phyloP scores from a whole-genome alignment of 2,329 filamentous ascomycete species.

The Botrytis hyacinthi region DNA sequence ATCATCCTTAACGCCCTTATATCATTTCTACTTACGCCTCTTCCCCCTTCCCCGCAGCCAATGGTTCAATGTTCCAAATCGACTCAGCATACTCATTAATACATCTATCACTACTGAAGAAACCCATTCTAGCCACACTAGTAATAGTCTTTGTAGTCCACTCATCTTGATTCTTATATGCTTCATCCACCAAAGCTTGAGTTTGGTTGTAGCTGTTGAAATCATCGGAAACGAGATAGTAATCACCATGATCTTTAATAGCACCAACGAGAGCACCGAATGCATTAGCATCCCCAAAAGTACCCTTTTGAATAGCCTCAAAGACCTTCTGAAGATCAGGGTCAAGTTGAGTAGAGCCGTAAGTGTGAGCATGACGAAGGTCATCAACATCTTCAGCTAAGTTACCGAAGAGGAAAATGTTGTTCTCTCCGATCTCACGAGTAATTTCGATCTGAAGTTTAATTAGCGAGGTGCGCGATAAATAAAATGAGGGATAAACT shows the following conservation, averaged over 20 bases:
- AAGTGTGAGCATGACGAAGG: conserved; percentile 84
- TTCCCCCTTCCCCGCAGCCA: conserved; percentile 19
- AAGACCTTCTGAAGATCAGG: conserved; percentile 78
- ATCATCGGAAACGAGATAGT: conserved; percentile 96
- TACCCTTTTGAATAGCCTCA: conserved; percentile 72
- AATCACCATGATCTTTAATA: conserved; percentile 91
- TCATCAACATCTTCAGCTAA: conserved; percentile 96
- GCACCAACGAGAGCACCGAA: conserved; percentile 83
- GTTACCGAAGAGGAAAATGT: conserved; percentile 98
- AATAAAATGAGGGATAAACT: conserved; percentile 40
- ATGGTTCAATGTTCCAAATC: conserved; percentile 94
- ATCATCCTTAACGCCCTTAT: not conserved
- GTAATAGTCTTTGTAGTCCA: conserved; percentile 91
- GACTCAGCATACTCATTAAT: conserved; percentile 96
- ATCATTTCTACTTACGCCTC: not conserved
- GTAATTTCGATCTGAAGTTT: conserved; percentile 84
- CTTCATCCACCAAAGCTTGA: conserved; percentile 84
- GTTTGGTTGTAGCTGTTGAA: conserved; percentile 94
- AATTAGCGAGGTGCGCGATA: conserved; percentile 18
- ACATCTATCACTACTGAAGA: conserved; percentile 92
- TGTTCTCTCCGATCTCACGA: conserved; percentile 91
- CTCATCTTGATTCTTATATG: conserved; percentile 86
- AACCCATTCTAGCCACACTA: conserved; percentile 90
- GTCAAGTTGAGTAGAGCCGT: conserved; percentile 76
- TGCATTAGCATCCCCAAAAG: conserved; percentile 74